Conservation (phyloP, 1,284 basidiomycete species). For the Omphalotus olearius region DNA sequence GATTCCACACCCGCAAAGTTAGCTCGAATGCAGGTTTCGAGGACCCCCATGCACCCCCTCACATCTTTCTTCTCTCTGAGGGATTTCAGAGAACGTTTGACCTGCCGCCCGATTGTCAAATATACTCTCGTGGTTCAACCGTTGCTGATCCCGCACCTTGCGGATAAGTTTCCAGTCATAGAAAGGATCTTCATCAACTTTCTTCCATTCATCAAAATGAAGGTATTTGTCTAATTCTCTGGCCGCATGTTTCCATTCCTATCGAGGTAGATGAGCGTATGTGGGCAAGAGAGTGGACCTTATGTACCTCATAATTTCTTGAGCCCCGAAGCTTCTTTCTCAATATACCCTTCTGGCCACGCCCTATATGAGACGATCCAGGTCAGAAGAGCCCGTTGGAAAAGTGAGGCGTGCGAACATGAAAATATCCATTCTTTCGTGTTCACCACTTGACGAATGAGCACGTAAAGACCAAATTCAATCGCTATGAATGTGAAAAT, state of each 20-base stretch:
- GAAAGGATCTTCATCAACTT: conserved; percentile 78
- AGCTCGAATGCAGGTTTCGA: conserved; percentile 88
- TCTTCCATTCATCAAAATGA: conserved; percentile 87
- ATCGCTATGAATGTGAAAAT: conserved; percentile 83
- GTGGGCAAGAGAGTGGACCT: neutral
- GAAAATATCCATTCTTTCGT: conserved; percentile 89
- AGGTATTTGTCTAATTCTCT: conserved; percentile 77
- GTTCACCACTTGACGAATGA: conserved; percentile 89
- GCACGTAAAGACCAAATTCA: conserved; percentile 85
- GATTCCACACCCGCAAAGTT: conserved; percentile 97
- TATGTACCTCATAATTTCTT: conserved; percentile 55
- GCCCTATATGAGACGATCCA: conserved; percentile 43
- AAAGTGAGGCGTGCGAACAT: conserved; percentile 48
- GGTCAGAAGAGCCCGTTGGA: conserved; percentile 1
- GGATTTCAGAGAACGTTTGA: conserved; percentile 59
- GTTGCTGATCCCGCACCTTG: conserved; percentile 42
- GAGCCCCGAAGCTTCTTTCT: conserved; percentile 75
- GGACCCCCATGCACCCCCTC: conserved; percentile 81
- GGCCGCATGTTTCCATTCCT: conserved; percentile 88
- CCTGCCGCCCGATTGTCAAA: conserved; percentile 30
- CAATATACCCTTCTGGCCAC: conserved; percentile 78
- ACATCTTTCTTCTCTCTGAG: conserved; percentile 73
- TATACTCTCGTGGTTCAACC: neutral
- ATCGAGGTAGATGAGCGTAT: neutral
- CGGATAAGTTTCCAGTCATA: conserved; percentile 86